Evolutionary conservation across 2,329 filamentous ascomycete genomes (phyloP), one percentile per base, ranked within the genome.

Genomic region (Penicillium glabrum): DNA sequence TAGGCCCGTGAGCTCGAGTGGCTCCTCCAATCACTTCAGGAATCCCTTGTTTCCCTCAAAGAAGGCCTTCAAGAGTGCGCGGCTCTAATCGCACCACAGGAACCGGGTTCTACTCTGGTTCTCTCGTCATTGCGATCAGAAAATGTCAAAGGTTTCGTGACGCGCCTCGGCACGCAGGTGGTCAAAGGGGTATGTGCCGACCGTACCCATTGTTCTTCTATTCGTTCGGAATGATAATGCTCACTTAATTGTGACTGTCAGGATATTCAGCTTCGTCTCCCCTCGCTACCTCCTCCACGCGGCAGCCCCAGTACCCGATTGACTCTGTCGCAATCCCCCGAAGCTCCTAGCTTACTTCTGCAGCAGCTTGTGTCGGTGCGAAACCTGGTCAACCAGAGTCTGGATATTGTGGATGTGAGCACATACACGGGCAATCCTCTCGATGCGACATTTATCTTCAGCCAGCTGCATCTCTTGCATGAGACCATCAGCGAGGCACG

Each of bases 131-230:
- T 89, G 54, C 86, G 93, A 54, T 93, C 91, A 54, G 95, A 99
- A 78, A 86, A 85, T 64, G 87, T 98, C 61, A 99, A 99, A 75
- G 95, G 95, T 19, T 90, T 91, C 67, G 86, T 98, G 58, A 98
- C 93, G 1, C 86, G 95, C 53, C 86, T 96, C 35, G 95, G 95
- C 39, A 91, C 91, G n/a, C 86, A 89, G 51, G 89, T 99, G 61
- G 89, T 96, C 61, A 96, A 96, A 73, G 93, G 92, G 63, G 90
- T 93, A 80, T 66, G 87, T 82, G 4, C 51, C 31, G 13, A n/a
- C 39, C 41, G 26, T 41, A 29, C 3, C 13, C 14, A 35, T 35
- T n/a, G 13, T 31, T 29, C 1, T 14, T 41, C 31, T 49, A 24
- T 10, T 19, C 21, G 10, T 5, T 13, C 24, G 14, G 8, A 11